These are phyloP conservation scores for Dioszegia hungarica DNA, from an alignment of 768 basidiomycete species.

Conservation along the genomic window DNA sequence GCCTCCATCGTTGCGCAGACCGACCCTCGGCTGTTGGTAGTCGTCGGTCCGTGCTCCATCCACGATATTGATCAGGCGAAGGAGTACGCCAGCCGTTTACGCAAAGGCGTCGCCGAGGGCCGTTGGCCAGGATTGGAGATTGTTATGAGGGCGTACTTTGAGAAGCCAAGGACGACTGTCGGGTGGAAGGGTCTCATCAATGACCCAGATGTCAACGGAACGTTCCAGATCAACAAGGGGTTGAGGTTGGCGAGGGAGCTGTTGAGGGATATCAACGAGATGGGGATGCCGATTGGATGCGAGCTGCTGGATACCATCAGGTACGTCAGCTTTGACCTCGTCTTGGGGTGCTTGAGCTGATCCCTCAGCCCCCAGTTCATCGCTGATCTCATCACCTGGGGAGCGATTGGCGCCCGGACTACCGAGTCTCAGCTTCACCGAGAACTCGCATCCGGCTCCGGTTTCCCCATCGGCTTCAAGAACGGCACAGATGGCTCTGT, in stretches of 20 bases:
- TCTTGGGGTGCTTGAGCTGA: background rate
- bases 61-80: constrained; percentile 78
- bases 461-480: constrained; percentile 96
- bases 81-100: constrained; percentile 49
- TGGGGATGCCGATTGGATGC: constrained; percentile 88
- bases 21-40: constrained; percentile 72
- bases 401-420: constrained; percentile 94
- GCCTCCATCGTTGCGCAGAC: constrained; percentile 75
- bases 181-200: constrained; percentile 78
- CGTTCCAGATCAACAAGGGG: constrained; percentile 96
- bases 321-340: constrained; percentile 20
- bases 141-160: constrained; percentile 92
- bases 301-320: constrained; percentile 74
- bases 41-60: constrained; percentile 95
- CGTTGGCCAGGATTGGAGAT: constrained; percentile 67
- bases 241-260: constrained; percentile 80
- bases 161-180: constrained; percentile 96
- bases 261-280: constrained; percentile 80
- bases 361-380: constrained; percentile 72
- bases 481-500: constrained; percentile 94
- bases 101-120: constrained; percentile 64
- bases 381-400: constrained; percentile 89
- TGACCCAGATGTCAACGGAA: constrained; percentile 91
- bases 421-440: constrained; percentile 97
- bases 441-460: constrained; percentile 90